Conservation (phyloP, 106 monocot species). For the Platanthera guangdongensis region DNA sequence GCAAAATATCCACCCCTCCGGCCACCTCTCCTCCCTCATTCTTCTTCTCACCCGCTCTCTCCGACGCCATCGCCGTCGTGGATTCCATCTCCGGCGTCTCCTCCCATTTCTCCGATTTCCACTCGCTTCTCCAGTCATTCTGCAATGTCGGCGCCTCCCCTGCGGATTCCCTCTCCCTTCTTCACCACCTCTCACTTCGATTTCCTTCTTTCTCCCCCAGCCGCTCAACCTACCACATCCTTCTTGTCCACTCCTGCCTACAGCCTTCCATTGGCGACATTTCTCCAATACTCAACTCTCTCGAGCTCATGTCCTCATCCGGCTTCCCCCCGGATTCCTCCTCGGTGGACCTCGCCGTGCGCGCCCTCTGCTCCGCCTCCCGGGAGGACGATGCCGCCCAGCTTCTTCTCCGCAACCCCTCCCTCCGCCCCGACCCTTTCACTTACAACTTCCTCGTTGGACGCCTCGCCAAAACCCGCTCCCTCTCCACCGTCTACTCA, state of each 20-base stretch:
- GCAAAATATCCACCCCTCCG: neutral
- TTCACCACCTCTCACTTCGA: constrained; percentile 35
- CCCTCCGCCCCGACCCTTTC: constrained; percentile 37
- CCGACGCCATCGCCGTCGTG: constrained; percentile 9
- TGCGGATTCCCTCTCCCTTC: constrained; percentile 34
- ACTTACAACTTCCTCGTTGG: constrained; percentile 78
- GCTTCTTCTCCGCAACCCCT: constrained; percentile 14
- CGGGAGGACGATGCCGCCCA: constrained; percentile 52
- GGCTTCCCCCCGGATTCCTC: constrained; percentile 30
- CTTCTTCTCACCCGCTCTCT: constrained; percentile 35
- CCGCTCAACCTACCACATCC: constrained; percentile 32
- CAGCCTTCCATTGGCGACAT: constrained; percentile 14
- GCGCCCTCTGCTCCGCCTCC: constrained; percentile 56
- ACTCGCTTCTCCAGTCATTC: constrained; percentile 43
- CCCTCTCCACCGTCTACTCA: constrained; percentile 41
- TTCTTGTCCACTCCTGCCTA: constrained; percentile 43
- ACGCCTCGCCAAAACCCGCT: constrained; percentile 38
- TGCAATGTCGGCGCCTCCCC: constrained; percentile 30
- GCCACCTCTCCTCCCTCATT: constrained; percentile 10
- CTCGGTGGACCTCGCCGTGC: constrained; percentile 47
- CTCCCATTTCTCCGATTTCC: constrained; percentile 14
- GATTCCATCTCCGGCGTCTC: constrained; percentile 1
- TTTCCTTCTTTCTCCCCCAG: constrained; percentile 25
- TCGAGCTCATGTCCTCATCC: constrained; percentile 26
- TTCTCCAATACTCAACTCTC: constrained; percentile 11